phyloP scores from a whole-genome alignment of 2,329 filamentous ascomycete species.

The Curvularia spicifera region DNA sequence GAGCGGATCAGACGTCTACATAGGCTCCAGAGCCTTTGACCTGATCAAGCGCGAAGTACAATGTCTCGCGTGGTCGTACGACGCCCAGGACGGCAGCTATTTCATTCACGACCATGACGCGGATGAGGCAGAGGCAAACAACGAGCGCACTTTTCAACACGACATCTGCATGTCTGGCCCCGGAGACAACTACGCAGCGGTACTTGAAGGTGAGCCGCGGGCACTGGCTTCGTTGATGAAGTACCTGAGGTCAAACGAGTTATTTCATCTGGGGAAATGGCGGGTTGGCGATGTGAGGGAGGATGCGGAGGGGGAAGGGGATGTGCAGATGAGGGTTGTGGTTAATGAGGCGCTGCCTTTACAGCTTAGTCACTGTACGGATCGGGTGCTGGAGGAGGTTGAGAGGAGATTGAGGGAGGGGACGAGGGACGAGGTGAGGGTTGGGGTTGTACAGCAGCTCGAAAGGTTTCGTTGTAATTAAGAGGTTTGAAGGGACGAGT shows the following conservation, averaged over 20 bases:
- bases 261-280: neutral
- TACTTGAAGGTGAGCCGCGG: neutral
- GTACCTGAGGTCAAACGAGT: neutral
- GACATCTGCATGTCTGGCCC: neutral
- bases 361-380: neutral
- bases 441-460: neutral
- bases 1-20: neutral
- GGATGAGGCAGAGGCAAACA: neutral
- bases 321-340: conserved; percentile 5
- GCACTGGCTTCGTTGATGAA: neutral
- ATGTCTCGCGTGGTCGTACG: neutral
- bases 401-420: neutral
- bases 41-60: conserved; percentile 4
- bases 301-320: neutral
- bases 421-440: neutral
- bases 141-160: neutral
- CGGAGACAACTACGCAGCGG: neutral
- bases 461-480: neutral
- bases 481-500: neutral
- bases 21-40: neutral
- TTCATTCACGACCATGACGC: conserved; percentile 1
- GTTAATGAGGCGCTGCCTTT: neutral
- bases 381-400: neutral
- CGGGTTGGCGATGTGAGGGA: neutral
- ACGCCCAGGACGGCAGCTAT: neutral